A percentile compares a stretch with the other conserved stretches of the same genome.
These are phyloP conservation scores for Ogataea methanolica DNA, from an alignment of 805 yeast species.

Conservation along the genomic window DNA sequence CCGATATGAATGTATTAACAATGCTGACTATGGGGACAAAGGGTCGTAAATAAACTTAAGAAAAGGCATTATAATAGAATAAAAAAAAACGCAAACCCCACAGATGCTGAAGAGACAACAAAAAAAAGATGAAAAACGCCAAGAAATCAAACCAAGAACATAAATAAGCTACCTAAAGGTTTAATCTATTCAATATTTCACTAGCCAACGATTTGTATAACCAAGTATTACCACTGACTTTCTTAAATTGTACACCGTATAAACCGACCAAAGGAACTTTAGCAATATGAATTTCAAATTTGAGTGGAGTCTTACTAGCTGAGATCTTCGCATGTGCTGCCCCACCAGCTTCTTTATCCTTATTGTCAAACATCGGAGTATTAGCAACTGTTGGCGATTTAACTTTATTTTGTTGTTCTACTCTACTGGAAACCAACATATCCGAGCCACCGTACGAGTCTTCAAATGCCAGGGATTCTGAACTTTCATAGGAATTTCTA, in stretches of 20 bases:
- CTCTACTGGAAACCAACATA: slow-evolving; percentile 55
- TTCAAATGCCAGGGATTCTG: slow-evolving; percentile 59
- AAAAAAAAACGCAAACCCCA: too few relatives aligned
- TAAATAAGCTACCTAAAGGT: slow-evolving; percentile 37
- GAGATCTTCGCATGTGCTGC: slow-evolving; percentile 7
- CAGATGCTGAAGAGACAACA: too few relatives aligned
- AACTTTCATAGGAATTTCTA: slow-evolving; percentile 41
- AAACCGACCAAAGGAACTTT: slow-evolving; percentile 87
- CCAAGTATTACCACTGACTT: slow-evolving; percentile 92
- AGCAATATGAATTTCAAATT: slow-evolving; percentile 87
- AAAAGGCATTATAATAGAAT: too few relatives aligned
- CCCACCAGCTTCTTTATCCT: slow-evolving; percentile 1
- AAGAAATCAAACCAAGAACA: background rate
- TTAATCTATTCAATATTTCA: slow-evolving; percentile 69
- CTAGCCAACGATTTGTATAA: slow-evolving; percentile 87
- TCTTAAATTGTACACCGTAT: slow-evolving; percentile 93
- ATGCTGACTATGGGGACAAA: too few relatives aligned
- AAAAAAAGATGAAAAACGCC: too few relatives aligned
- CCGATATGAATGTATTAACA: too few relatives aligned
- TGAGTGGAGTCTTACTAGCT: slow-evolving; percentile 54
- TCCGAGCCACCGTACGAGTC: slow-evolving; percentile 45
- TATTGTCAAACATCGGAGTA: slow-evolving; percentile 1
- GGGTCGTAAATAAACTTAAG: too few relatives aligned
- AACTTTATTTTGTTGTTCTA: slow-evolving; percentile 41
- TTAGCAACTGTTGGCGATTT: slow-evolving; percentile 13